A percentile compares a stretch with the other conserved stretches of the same genome.
Conservation (phyloP, 1,139 yeast genomes). For the Debaryomyces singareniensis region DNA sequence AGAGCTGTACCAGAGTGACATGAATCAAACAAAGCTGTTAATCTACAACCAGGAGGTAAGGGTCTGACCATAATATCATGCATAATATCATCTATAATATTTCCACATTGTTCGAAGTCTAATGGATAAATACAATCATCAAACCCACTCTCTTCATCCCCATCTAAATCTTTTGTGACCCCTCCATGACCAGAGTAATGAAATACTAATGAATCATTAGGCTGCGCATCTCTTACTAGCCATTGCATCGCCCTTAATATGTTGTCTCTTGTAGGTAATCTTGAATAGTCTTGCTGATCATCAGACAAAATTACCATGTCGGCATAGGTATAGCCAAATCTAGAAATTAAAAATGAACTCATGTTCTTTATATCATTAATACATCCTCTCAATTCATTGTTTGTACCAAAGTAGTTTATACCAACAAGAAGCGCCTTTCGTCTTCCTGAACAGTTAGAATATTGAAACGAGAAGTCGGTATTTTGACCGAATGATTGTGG, state of each 20-base stretch:
- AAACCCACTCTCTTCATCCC: constrained; percentile 86
- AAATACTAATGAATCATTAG: constrained; percentile 81
- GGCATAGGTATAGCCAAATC: constrained; percentile 63
- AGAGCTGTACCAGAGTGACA: constrained; percentile 92
- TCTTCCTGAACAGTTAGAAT: constrained; percentile 70
- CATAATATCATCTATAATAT: constrained; percentile 77
- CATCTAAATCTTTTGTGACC: constrained; percentile 67
- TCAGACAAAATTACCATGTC: constrained; percentile 85
- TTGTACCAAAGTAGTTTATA: constrained; percentile 77
- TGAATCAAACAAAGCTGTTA: constrained; percentile 86
- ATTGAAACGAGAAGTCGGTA: constrained; percentile 43
- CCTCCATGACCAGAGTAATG: constrained; percentile 97
- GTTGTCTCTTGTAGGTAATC: constrained; percentile 72
- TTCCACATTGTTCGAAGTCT: constrained; percentile 71
- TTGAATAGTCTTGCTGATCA: constrained; percentile 56
- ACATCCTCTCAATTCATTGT: constrained; percentile 72
- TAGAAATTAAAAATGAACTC: constrained; percentile 46
- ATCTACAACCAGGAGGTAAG: constrained; percentile 74
- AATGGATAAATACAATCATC: constrained; percentile 92
- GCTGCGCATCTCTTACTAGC: constrained; percentile 75
- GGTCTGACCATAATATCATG: constrained; percentile 77
- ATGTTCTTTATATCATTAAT: constrained; percentile 75
- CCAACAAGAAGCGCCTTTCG: constrained; percentile 84
- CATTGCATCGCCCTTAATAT: constrained; percentile 86
- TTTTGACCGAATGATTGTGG: constrained; percentile 29